These are phyloP conservation scores for Antitrichia curtipendula DNA, from an alignment of 225 moss, liverwort and hornwort genomes.

Conservation along the genomic window DNA sequence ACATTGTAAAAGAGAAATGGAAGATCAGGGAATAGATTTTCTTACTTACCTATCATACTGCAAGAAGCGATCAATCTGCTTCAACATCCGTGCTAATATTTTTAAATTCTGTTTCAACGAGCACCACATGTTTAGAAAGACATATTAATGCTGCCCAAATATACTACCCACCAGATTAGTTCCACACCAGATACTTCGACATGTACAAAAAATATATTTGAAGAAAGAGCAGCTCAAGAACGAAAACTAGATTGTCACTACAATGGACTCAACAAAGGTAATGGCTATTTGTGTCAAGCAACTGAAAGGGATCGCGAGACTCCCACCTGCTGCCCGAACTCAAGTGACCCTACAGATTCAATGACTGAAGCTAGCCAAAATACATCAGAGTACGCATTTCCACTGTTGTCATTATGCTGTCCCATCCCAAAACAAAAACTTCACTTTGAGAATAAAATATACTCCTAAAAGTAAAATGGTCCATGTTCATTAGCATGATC, in stretches of 20 bases:
- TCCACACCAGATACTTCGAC: not conserved
- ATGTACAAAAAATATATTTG: not conserved
- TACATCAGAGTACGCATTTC: slow-evolving; percentile 89
- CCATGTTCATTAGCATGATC: not conserved
- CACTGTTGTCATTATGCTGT: slow-evolving; percentile 97
- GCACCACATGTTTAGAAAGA: not conserved
- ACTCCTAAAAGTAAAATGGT: not conserved
- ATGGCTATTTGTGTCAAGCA: not conserved
- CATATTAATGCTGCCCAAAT: not conserved
- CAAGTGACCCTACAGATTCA: slow-evolving; percentile 80
- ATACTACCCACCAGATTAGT: not conserved
- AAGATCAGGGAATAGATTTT: not conserved
- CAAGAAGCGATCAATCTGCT: slow-evolving; percentile 95
- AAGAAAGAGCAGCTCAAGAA: not conserved
- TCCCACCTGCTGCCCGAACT: slow-evolving; percentile 80
- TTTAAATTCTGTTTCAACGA: slow-evolving; percentile 55
- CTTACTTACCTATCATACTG: slow-evolving; percentile 77
- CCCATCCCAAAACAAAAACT: not conserved
- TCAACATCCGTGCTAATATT: slow-evolving; percentile 69
- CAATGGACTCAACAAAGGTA: not conserved
- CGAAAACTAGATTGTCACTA: not conserved
- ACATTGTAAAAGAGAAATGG: not conserved
- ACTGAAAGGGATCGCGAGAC: not conserved
- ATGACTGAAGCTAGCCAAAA: slow-evolving; percentile 94
- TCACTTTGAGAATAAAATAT: not conserved